Base-by-base conservation (phyloP, 1,284 basidiomycete genomes). In the Pascua sp. region DNA sequence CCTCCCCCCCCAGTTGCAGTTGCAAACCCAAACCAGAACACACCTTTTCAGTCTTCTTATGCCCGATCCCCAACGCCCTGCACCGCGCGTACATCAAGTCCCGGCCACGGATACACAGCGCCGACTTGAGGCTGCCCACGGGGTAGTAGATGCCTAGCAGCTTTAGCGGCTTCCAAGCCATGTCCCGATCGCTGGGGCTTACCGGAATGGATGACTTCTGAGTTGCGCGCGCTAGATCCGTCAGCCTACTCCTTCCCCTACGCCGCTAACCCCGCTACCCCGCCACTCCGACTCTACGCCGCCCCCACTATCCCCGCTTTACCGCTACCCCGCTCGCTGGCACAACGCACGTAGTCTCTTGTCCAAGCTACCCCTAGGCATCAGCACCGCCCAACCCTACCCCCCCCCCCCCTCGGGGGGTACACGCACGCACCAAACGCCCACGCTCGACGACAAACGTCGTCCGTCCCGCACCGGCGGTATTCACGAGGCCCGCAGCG, bases 141-240 rank as follows among this genome's bases (percentile, higher is more conserved):
- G 94, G 94, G 71, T 98, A 98, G 72, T 67, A 65, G 55, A 66
- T 68, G 16, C 63, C 63, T 61, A 3, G 24, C 7, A 42, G 0
- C 24, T 42, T 53, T 46, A 48, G 32, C 16, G 8, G 9, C 15
- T 15, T n/a, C 17, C n/a, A 5, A 8, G 15, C 11, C 4, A n/a
- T 17, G 42, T 18, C n/a, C n/a, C 16, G 47, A 12, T 32, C 17
- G 17, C 3, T 8, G 16, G 13, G 2, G 51, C 70, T 55, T 67
- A 85, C 90, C 90, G 60, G 91, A 90, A 77, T 97, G 94, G 45
- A 97, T 89, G 13, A 98, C 95, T 70, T 98, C 95, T 1, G 91
- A 95, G 73, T 97, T 97, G 17, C 95, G 86, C 42, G 92, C 92
- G 72, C 90, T 93, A 58, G 8, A n/a, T n/a, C n/a, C n/a, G n/a